Evolutionary conservation across 495 filamentous ascomycete genomes (phyloP).

Genomic region (Aspergillus diversus): DNA sequence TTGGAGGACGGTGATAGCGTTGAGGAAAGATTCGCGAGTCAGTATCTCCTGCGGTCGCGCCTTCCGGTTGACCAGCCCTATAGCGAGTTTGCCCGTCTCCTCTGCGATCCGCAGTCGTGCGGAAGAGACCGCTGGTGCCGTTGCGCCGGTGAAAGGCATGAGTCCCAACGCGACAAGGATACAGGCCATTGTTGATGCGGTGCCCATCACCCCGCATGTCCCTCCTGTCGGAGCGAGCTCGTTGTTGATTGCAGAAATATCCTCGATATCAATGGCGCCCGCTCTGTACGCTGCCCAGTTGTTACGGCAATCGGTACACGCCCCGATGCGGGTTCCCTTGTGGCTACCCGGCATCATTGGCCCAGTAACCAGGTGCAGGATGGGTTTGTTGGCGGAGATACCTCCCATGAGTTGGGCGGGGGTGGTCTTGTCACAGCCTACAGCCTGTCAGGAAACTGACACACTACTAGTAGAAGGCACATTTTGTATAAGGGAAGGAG

Average conservation of each 20-base stretch:
- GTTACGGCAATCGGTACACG: conserved; percentile 69
- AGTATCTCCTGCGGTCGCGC: conserved; percentile 59
- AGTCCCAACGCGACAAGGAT: conserved; percentile 65
- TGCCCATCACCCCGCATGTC: conserved; percentile 73
- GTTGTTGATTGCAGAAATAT: conserved; percentile 65
- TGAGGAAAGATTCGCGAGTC: conserved; percentile 64
- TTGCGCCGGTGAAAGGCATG: conserved; percentile 63
- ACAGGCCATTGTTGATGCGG: conserved; percentile 72
- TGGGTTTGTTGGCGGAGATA: conserved; percentile 71
- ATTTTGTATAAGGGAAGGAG: neutral
- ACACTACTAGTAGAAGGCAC: too few species aligned
- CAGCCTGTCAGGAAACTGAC: neutral
- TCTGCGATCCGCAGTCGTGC: conserved; percentile 66
- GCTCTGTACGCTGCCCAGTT: conserved; percentile 69
- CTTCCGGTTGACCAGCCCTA: conserved; percentile 42
- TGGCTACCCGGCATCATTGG: conserved; percentile 71
- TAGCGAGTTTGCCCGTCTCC: conserved; percentile 61
- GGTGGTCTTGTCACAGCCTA: conserved; percentile 69
- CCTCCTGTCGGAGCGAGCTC: conserved; percentile 70
- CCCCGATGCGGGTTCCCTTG: conserved; percentile 60
- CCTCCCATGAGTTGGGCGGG: conserved; percentile 74
- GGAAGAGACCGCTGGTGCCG: conserved; percentile 67
- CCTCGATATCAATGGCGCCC: conserved; percentile 64
- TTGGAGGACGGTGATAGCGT: conserved; percentile 70
- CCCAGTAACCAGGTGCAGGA: conserved; percentile 64